These are phyloP conservation scores for Linum trigynum DNA, from an alignment of 345 rosid genomes.

Conservation along the genomic window DNA sequence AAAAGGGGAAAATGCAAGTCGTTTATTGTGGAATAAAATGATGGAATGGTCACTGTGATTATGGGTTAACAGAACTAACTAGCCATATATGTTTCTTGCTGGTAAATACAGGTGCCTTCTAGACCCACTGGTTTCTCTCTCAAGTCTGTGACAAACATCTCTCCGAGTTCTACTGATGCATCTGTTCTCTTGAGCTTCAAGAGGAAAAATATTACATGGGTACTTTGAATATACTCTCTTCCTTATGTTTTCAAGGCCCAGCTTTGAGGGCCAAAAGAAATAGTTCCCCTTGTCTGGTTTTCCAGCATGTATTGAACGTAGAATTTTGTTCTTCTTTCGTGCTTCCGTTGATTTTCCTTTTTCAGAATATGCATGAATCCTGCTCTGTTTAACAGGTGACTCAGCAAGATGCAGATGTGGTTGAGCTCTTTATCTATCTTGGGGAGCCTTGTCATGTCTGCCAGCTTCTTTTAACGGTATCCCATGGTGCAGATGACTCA, in stretches of 20 bases:
- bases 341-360: background rate
- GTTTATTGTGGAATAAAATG: too few relatives aligned
- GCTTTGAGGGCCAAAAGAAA: background rate
- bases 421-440: constrained; percentile 80
- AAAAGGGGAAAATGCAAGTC: too few relatives aligned
- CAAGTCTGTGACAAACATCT: constrained; percentile 68
- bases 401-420: constrained; percentile 71
- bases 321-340: background rate
- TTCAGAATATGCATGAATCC: background rate
- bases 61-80: too few relatives aligned
- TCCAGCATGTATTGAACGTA: background rate
- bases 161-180: constrained; percentile 46
- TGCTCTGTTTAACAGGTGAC: constrained; percentile 51
- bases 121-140: constrained; percentile 77
- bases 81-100: background rate
- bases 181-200: constrained; percentile 68
- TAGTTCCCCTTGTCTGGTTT: constrained; percentile 5
- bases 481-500: constrained; percentile 91
- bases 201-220: constrained; percentile 80
- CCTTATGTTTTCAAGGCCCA: constrained; percentile 5
- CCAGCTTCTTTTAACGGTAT: constrained; percentile 75
- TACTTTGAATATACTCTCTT: constrained; percentile 21
- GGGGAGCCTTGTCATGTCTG: constrained; percentile 96
- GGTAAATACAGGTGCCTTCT: constrained; percentile 63
- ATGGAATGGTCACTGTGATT: too few relatives aligned